Evolutionary conservation across 2,329 filamentous ascomycete genomes (phyloP).

Genomic region (Niveomyces coronatus): DNA sequence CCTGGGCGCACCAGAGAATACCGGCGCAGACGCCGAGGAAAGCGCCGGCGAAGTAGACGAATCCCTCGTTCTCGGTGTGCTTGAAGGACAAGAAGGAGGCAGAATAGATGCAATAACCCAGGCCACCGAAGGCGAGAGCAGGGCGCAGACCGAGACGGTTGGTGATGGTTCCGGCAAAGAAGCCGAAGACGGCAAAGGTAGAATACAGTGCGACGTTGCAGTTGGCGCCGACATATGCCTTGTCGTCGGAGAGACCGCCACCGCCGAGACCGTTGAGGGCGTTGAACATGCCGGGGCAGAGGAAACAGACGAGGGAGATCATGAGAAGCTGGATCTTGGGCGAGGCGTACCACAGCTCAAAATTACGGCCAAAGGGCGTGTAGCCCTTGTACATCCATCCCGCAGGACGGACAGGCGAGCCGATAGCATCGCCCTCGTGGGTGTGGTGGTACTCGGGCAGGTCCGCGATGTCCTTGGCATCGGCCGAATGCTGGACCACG

Average conservation of each 20-base stretch:
- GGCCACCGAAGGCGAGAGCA: constrained; percentile 60
- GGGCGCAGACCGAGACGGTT: constrained; percentile 63
- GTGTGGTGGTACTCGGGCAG: constrained; percentile 9
- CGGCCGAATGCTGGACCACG: constrained; percentile 8
- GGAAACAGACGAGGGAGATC: constrained; percentile 46
- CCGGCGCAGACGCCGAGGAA: constrained; percentile 70
- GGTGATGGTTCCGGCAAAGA: constrained; percentile 67
- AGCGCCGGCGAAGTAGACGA: constrained; percentile 66
- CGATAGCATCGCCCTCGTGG: not conserved
- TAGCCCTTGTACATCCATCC: constrained; percentile 61
- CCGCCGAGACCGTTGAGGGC: constrained; percentile 56
- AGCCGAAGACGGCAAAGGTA: constrained; percentile 57
- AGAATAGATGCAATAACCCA: constrained; percentile 69
- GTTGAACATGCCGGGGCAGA: constrained; percentile 67
- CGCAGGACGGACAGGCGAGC: constrained; percentile 24
- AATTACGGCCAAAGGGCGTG: constrained; percentile 36
- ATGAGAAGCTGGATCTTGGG: constrained; percentile 62
- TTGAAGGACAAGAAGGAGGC: constrained; percentile 61
- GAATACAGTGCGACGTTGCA: constrained; percentile 62
- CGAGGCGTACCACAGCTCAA: constrained; percentile 59
- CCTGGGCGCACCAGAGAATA: constrained; percentile 73
- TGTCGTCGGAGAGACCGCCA: constrained; percentile 36
- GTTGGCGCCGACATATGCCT: constrained; percentile 9
- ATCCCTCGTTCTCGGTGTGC: constrained; percentile 56
- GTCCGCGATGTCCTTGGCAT: constrained; percentile 2